Percentiles rank a stretch among this genome's conserved stretches.
Conservation (phyloP, 805 yeast species). For the Saccharomycopsis olivae region DNA sequence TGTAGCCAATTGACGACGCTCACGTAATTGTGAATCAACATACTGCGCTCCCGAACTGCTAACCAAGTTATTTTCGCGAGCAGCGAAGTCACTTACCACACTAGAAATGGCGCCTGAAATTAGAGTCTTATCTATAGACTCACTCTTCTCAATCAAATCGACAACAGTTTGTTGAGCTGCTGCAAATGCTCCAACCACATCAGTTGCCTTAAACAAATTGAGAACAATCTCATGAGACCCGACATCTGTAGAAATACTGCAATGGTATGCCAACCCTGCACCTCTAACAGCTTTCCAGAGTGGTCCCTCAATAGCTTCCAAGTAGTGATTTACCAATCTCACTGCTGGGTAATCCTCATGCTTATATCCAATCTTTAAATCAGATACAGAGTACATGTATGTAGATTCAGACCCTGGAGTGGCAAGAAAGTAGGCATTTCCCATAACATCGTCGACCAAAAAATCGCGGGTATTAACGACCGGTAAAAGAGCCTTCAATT, state of each 20-base stretch:
- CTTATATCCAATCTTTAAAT: slow-evolving; percentile 26
- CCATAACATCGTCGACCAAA: slow-evolving; percentile 26
- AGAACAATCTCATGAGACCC: slow-evolving; percentile 63
- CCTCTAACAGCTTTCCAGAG: slow-evolving; percentile 96
- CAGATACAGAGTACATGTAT: slow-evolving; percentile 22
- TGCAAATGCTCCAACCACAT: slow-evolving; percentile 49
- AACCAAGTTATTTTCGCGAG: slow-evolving; percentile 50
- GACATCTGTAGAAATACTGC: slow-evolving; percentile 42
- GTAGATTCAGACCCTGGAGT: slow-evolving; percentile 63
- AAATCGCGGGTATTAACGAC: slow-evolving; percentile 34
- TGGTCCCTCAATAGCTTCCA: slow-evolving; percentile 91
- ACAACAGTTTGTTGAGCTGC: slow-evolving; percentile 57
- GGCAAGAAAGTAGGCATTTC: slow-evolving; percentile 45
- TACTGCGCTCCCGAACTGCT: slow-evolving; percentile 60
- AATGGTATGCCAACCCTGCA: slow-evolving; percentile 89
- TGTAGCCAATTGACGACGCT: slow-evolving; percentile 52
- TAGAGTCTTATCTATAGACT: slow-evolving; percentile 43
- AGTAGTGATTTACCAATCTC: slow-evolving; percentile 23
- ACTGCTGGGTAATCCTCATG: slow-evolving; percentile 36
- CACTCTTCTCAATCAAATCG: slow-evolving; percentile 44
- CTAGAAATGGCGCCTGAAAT: slow-evolving; percentile 69
- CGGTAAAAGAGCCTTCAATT: not conserved
- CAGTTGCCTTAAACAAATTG: slow-evolving; percentile 74
- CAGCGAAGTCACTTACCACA: slow-evolving; percentile 63
- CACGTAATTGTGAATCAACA: slow-evolving; percentile 51